Base-by-base conservation (phyloP, 306 rosid species). In the Prunus padus region DNA sequence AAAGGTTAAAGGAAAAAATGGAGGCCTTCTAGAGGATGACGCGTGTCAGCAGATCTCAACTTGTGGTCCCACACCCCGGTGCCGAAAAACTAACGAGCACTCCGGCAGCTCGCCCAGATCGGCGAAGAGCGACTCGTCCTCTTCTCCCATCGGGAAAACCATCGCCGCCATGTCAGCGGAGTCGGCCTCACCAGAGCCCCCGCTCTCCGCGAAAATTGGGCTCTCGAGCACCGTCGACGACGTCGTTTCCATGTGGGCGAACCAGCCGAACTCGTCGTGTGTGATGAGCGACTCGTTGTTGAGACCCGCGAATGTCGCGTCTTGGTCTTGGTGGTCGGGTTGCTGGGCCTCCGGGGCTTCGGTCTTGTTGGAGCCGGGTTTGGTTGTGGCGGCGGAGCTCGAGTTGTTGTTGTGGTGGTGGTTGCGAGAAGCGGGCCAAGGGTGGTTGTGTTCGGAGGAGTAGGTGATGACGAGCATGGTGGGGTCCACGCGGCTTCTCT, bases 51-150 rank as follows among this genome's bases (percentile, higher is more conserved):
- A 73, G 72, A 65, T 82, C 76, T 84, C 86, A 55, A 71, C 68
- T 63, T 59, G 84, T 78, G 91, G 93, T 85, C 89, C 93, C 86
- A 78, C 88, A 37, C 83, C 88, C 5, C 71, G 88, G 84, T 31
- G 90, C 57, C 81, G 87, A 82, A 93, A 91, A 42, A 93, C 97
- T 0, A 85, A 26, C 0, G 95, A 86, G 71, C 93, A 91, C 83
- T 92, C 99, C 66, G 99, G 99, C 73, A 95, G 67, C 86, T 95
- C 99, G 0, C 90, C 99, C 4, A 95, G 92, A 65, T 95, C 99
- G 4, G 97, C 99, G 42, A 86, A 95, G 0, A 95, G 85, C 16
- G 86, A 85, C 69, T 90, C 99, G 47, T 95, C 99, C 83, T 95
- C 97, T 62, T 87, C 97, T 40, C 88, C 66, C 99, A 95, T 89